Conservation (phyloP, 106 monocot genomes). For the Acanthochlamys bracteata region DNA sequence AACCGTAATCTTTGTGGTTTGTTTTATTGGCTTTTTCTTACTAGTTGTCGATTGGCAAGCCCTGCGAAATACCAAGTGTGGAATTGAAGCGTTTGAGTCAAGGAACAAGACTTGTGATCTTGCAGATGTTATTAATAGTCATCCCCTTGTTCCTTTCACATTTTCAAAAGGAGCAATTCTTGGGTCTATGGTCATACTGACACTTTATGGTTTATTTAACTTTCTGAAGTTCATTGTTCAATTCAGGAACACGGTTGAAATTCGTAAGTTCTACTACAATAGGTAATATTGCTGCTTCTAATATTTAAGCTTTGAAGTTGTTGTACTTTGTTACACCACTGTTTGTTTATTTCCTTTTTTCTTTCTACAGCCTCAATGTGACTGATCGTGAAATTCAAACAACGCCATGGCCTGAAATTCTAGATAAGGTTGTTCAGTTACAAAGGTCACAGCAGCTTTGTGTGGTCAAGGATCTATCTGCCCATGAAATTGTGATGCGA, state of each 20-base stretch:
- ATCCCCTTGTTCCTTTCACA: constrained; percentile 90
- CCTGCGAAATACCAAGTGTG: constrained; percentile 75
- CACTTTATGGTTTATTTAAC: constrained; percentile 72
- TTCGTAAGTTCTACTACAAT: constrained; percentile 64
- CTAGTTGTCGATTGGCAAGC: constrained; percentile 86
- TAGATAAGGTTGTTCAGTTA: constrained; percentile 76
- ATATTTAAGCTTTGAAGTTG: neutral
- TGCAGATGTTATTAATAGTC: constrained; percentile 62
- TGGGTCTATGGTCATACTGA: constrained; percentile 74
- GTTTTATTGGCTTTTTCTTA: constrained; percentile 80
- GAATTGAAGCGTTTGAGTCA: constrained; percentile 88
- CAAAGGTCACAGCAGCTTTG: constrained; percentile 74
- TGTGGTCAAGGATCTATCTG: constrained; percentile 88
- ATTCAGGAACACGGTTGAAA: constrained; percentile 60
- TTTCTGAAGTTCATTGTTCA: constrained; percentile 89
- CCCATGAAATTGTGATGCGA: constrained; percentile 88
- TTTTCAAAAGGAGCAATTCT: constrained; percentile 64
- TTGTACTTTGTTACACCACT: neutral
- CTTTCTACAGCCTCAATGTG: constrained; percentile 60
- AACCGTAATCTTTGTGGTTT: constrained; percentile 54
- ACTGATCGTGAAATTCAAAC: constrained; percentile 88
- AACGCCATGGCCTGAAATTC: constrained; percentile 67
- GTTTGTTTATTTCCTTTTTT: constrained; percentile 8
- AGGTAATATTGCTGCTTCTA: constrained; percentile 30
- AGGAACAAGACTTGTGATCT: constrained; percentile 84